Evolutionary conservation across 495 filamentous ascomycete species (phyloP).

Genomic region (Penicillium verhagenii): DNA sequence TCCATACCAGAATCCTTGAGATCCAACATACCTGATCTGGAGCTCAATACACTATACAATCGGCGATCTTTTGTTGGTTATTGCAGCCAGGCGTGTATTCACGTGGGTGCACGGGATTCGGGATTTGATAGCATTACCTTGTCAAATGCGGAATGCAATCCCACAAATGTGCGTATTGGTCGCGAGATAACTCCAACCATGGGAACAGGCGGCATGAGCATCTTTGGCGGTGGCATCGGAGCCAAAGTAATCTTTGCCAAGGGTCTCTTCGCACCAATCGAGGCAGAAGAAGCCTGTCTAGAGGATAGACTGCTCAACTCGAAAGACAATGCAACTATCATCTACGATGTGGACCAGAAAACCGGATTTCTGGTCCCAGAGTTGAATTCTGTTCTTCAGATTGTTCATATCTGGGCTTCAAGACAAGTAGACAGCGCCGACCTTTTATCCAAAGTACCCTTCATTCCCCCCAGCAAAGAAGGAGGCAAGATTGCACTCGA

Average conservation of each 20-base stretch:
- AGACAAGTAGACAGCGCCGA: neutral
- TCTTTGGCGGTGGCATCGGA: neutral
- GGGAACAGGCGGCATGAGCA: neutral
- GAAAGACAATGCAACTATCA: neutral
- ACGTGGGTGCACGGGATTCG: neutral
- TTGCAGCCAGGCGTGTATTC: neutral
- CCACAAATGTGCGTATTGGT: neutral
- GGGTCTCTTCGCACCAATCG: neutral
- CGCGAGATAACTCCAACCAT: neutral
- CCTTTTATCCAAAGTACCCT: neutral
- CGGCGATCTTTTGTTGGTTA: neutral
- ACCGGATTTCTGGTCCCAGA: constrained; percentile 1
- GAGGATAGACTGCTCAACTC: constrained; percentile 2
- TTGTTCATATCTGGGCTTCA: neutral
- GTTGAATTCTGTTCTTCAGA: neutral
- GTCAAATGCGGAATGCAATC: neutral
- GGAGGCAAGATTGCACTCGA: neutral
- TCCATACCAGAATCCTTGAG: neutral
- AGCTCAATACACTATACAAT: neutral
- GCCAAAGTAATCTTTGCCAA: neutral
- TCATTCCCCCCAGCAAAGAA: neutral
- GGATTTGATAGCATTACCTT: neutral
- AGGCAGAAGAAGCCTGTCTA: neutral
- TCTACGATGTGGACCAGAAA: neutral
- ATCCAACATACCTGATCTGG: neutral